phyloP scores from a whole-genome alignment of 73 alveolate species.

The Urostyla sp. region DNA sequence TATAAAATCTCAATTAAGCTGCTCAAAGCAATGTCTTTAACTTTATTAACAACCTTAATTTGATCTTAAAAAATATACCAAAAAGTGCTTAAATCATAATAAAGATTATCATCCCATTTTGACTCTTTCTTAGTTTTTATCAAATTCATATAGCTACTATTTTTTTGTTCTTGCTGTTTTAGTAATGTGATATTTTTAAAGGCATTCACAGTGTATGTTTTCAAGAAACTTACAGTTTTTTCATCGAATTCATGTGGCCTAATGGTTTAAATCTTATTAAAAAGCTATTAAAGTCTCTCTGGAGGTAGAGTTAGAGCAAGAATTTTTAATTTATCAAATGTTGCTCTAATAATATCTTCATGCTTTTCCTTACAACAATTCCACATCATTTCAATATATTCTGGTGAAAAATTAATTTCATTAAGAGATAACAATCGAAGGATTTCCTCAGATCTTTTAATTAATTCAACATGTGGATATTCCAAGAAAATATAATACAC shows the following conservation, averaged over 20 bases:
- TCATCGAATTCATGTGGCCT: constrained; percentile 42
- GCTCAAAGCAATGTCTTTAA: constrained; percentile 31
- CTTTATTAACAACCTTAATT: constrained; percentile 34
- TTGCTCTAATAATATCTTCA: constrained; percentile 59
- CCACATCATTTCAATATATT: constrained; percentile 58
- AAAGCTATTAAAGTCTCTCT: constrained; percentile 42
- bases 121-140: constrained; percentile 18
- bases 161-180: constrained; percentile 7
- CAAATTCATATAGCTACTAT: background rate
- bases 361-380: constrained; percentile 59
- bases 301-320: constrained; percentile 31
- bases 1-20: constrained; percentile 40
- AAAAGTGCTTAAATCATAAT: constrained; percentile 34
- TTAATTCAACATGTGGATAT: constrained; percentile 62
- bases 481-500: constrained; percentile 54
- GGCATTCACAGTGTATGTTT: constrained; percentile 44
- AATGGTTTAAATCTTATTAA: constrained; percentile 1
- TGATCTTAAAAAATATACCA: constrained; percentile 64
- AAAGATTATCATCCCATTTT: constrained; percentile 25
- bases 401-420: constrained; percentile 33
- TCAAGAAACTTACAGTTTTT: constrained; percentile 38
- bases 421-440: constrained; percentile 24
- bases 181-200: constrained; percentile 25
- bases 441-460: constrained; percentile 42
- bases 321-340: constrained; percentile 35